Conservation (phyloP, 805 yeast genomes). For the Myxozyma neotropica region DNA sequence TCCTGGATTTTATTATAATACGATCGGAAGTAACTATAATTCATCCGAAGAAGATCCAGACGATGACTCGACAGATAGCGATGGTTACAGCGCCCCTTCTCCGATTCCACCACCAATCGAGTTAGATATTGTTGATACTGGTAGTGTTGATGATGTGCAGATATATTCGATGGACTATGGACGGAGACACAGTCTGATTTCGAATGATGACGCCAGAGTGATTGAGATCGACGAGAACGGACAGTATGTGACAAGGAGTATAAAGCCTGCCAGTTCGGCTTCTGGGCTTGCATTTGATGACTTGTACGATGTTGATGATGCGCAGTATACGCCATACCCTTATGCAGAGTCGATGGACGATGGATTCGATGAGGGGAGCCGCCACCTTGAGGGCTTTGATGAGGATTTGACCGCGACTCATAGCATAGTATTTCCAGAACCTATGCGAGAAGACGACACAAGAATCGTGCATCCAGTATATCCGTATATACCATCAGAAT, state of each 20-base stretch:
- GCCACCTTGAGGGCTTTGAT: slow-evolving; percentile 18
- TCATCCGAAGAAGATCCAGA: slow-evolving; percentile 33
- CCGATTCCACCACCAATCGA: slow-evolving; percentile 7
- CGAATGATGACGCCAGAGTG: slow-evolving; percentile 17
- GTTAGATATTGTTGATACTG: slow-evolving; percentile 4
- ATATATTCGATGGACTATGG: background rate
- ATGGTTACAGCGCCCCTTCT: background rate
- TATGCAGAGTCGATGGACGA: slow-evolving; percentile 4
- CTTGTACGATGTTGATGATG: slow-evolving; percentile 5
- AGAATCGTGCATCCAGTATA: slow-evolving; percentile 18
- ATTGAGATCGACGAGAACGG: slow-evolving; percentile 19
- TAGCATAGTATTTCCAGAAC: slow-evolving; percentile 1
- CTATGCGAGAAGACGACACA: background rate
- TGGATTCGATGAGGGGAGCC: slow-evolving; percentile 5
- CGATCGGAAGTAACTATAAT: slow-evolving; percentile 22
- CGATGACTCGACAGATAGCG: slow-evolving; percentile 21
- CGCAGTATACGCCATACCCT: slow-evolving; percentile 1
- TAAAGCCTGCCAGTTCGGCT: background rate
- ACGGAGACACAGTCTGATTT: background rate
- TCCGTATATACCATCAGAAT: background rate
- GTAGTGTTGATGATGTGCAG: slow-evolving; percentile 6
- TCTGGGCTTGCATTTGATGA: slow-evolving; percentile 3
- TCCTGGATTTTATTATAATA: slow-evolving; percentile 26
- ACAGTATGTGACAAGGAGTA: slow-evolving; percentile 6
- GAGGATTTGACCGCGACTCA: slow-evolving; percentile 6